These are phyloP conservation scores for Penicillium sclerotigenum DNA, from an alignment of 2,329 filamentous ascomycete species.

Conservation along the genomic window DNA sequence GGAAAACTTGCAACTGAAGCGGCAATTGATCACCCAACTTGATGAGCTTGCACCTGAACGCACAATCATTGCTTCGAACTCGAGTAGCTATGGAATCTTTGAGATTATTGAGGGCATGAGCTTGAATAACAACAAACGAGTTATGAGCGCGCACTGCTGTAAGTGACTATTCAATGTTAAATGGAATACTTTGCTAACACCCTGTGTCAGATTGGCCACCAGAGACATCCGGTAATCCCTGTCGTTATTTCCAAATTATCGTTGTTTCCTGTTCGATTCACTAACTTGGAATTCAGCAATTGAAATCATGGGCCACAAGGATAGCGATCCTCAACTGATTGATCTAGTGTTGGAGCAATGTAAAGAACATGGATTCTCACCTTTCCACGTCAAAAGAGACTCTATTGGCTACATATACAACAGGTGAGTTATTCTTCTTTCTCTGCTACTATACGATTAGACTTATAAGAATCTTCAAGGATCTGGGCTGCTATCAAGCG, in stretches of 20 bases:
- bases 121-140: constrained; percentile 34
- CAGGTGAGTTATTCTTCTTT: constrained; percentile 20
- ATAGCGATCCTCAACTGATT: constrained; percentile 32
- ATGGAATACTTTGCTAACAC: neutral
- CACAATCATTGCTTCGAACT: constrained; percentile 48
- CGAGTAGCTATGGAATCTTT: constrained; percentile 46
- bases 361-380: constrained; percentile 35
- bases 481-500: constrained; percentile 46
- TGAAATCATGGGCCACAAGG: constrained; percentile 40
- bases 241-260: neutral
- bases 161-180: constrained; percentile 18
- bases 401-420: constrained; percentile 44
- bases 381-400: constrained; percentile 36
- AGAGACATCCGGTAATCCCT: constrained; percentile 32
- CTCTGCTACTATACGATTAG: neutral
- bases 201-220: constrained; percentile 37
- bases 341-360: constrained; percentile 29
- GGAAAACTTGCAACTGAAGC: constrained; percentile 45
- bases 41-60: constrained; percentile 37
- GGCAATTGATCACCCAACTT: constrained; percentile 38
- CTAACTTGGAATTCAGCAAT: constrained; percentile 23
- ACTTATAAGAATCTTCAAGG: constrained; percentile 13
- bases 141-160: constrained; percentile 48
- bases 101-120: constrained; percentile 43
- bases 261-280: neutral